Base-by-base conservation (phyloP, 2,329 filamentous ascomycete genomes). In the Pseudocercospora vitis region DNA sequence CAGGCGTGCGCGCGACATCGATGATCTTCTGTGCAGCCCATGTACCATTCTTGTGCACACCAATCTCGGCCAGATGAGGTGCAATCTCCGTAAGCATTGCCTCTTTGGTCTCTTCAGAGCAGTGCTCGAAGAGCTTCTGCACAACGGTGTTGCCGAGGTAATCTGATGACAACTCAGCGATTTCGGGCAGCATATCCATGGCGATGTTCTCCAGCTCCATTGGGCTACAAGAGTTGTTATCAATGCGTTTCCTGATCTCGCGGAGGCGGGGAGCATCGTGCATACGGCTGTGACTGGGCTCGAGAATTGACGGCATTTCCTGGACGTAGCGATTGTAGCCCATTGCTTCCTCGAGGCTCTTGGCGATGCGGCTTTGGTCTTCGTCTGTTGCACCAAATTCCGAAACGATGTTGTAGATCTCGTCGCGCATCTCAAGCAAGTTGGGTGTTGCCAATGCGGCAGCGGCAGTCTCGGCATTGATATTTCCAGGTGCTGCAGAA, bases 21-120 rank as follows among this genome's bases (percentile, higher is more conserved):
- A 99, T 97, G 67, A 99, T 97, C 80, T 97, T 99, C 74, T 99
- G 94, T 1, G 94, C 94, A 50, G 94, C 94, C 94, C 94, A 99
- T 1, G 94, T 99, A 58, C 94, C 94, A 67, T 99, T 99, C 82
- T 99, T 99, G 81, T 99, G 94, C 6, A 96, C 86, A 65, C 94
- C 94, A 73, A 97, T 96, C 73, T 97, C 91, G 21, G 92, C 91
- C 70, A 97, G 82, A 69, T 96, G 91, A 53, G 92, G 91, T 2
- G 88, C 84, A 65, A 99, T 95, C 68, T 91, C 85, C 11, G 78
- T 74, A 53, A 99, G 78, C 94, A 99, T 97, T 52, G 88, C 86
- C 71, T 96, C 91, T 65, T 95, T 91, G 35, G 92, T 84, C 35
- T 84, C 78, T 70, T 97, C 92, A 0, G 90, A 94, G 76, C 94